Base-by-base conservation (phyloP, 2,329 filamentous ascomycete species). In the Aspergillus ibericus region DNA sequence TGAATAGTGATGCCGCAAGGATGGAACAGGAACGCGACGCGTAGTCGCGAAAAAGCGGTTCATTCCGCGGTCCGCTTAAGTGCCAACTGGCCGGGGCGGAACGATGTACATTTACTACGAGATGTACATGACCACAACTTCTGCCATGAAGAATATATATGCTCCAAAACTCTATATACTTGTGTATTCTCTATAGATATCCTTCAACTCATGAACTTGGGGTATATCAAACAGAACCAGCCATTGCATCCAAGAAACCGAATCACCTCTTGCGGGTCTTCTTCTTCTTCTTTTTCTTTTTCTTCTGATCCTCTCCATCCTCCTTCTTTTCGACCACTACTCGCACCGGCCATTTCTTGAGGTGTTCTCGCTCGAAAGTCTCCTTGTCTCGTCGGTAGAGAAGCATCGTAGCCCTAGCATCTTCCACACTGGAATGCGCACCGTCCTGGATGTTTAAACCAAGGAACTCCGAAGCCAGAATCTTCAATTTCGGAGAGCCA, bases 371-470 rank as follows among this genome's bases (percentile, higher is more conserved):
- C 71, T 98, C 95, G 71, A 99, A 97, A 0, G 83, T 89, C 16
- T 87, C 82, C 78, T 97, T 98, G 72, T 92, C 86, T 64, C 86
- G 85, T 61, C 90, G 83, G 70, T 96, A 98, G 42, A 99, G 78
- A 56, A 93, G 78, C 92, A 99, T 98, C 0, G 92, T 88, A 5
- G 91, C 92, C 65, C 92, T 82, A 1, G 95, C 95, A 80, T 99
- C 95, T 68, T 88, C 85, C 55, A 88, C 79, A 67, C 82, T 85
- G 54, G 81, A 84, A 77, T 88, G 85, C 60, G 82, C 81, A 1
- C 84, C 84, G 4, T 77, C 78, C 68, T 88, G 85, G 27, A 88
- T 87, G 58, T 82, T 80, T 55, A 86, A 68, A 0, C 85, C 85
- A 35, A 88, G 66, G 56, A 86, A 75, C 63, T 83, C 81, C 59